phyloP scores from a whole-genome alignment of 176 grass and related monocot species.

The Bromus sterilis region DNA sequence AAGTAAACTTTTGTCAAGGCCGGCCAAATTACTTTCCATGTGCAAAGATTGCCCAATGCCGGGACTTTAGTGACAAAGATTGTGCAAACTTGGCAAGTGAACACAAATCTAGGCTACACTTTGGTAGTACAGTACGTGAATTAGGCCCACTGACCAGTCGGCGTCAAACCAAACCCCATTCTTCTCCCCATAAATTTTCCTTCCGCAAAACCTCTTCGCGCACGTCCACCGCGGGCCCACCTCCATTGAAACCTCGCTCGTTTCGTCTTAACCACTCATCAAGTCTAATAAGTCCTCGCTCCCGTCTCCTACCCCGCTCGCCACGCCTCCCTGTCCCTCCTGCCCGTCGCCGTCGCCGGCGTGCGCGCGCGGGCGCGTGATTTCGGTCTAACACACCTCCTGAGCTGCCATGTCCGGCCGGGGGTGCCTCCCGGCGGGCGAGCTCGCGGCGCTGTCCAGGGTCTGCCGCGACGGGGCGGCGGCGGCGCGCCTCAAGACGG shows the following conservation, averaged over 20 bases:
- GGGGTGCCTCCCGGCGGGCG: conserved; percentile 15
- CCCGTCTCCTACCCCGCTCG: background rate
- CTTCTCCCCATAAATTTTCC: background rate
- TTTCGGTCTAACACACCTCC: conserved; percentile 12
- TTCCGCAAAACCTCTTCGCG: background rate
- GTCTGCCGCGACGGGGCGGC: conserved; percentile 44
- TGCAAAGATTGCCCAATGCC: too few relatives aligned
- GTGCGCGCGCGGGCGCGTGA: background rate
- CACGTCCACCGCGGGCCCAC: conserved; percentile 22
- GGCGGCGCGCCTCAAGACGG: conserved; percentile 43
- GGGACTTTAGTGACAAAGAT: too few relatives aligned
- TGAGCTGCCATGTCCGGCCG: conserved; percentile 26
- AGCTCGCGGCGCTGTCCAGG: background rate
- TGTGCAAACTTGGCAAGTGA: too few relatives aligned
- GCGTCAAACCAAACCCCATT: too few relatives aligned
- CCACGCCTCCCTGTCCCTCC: background rate
- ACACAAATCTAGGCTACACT: too few relatives aligned
- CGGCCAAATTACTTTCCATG: too few relatives aligned
- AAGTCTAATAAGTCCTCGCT: background rate
- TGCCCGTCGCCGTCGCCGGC: background rate
- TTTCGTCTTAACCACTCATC: conserved; percentile 6
- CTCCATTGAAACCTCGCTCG: background rate
- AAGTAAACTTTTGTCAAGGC: too few relatives aligned
- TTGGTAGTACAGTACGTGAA: too few relatives aligned
- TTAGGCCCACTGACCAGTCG: too few relatives aligned